phyloP scores from a whole-genome alignment of 768 basidiomycete genomes.

The Boletus pseudo-olivaceus region DNA sequence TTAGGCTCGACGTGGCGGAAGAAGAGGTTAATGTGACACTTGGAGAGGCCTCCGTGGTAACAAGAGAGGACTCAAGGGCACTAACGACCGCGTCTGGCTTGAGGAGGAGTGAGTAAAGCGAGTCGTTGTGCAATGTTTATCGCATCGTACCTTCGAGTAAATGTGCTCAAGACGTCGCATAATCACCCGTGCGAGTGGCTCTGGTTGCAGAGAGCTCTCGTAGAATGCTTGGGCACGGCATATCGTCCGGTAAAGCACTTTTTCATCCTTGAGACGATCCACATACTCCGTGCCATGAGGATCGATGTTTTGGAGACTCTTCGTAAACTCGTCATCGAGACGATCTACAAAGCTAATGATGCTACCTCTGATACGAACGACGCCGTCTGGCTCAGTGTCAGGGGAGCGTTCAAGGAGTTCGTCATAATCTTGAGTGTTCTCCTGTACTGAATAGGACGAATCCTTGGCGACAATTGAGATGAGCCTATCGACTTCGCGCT shows the following conservation, averaged over 20 bases:
- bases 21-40: slow-evolving; percentile 54
- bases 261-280: slow-evolving; percentile 94
- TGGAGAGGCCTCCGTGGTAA: slow-evolving; percentile 57
- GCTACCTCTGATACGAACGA: slow-evolving; percentile 89
- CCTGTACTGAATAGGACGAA: slow-evolving; percentile 78
- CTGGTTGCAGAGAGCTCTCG: slow-evolving; percentile 72
- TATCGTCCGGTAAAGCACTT: slow-evolving; percentile 88
- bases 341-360: slow-evolving; percentile 96
- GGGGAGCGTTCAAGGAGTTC: slow-evolving; percentile 83
- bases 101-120: slow-evolving; percentile 9
- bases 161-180: slow-evolving; percentile 98
- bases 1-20: slow-evolving; percentile 65
- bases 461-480: slow-evolving; percentile 74
- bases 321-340: slow-evolving; percentile 97
- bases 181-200: slow-evolving; percentile 81
- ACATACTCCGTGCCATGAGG: slow-evolving; percentile 99
- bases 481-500: slow-evolving; percentile 84
- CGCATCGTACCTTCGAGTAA: slow-evolving; percentile 79
- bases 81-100: slow-evolving; percentile 92
- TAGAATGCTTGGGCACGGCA: slow-evolving; percentile 91
- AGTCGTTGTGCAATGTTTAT: not conserved
- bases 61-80: slow-evolving; percentile 75
- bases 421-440: slow-evolving; percentile 86
- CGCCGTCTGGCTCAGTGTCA: slow-evolving; percentile 59
- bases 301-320: slow-evolving; percentile 95